Evolutionary conservation across 75 land plant genomes (phyloP), one percentile per base, ranked within the genome.

Genomic region (Isoetes taiwanensis): DNA sequence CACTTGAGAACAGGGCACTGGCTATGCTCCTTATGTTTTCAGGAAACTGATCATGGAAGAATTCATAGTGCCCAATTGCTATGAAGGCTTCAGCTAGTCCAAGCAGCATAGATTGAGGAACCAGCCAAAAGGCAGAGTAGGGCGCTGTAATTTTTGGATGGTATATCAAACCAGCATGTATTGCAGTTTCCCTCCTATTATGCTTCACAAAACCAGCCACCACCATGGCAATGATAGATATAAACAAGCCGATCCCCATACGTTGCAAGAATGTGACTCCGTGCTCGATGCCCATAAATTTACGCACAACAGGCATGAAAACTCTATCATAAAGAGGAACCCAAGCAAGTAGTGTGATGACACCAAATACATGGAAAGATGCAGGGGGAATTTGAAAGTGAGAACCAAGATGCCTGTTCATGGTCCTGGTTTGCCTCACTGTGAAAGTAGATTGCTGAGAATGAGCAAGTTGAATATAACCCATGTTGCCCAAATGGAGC

Each of bases 11-110:
- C 30, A 88, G 61, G 4, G 85, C 84, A 5, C 76, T 73, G 21
- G 82, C 95, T 17, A 80, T 40, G 64, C 95, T 88, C 46, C 80
- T 69, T 85, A 88, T 84, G 10, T 70, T 63, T 16, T 84, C 85
- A 3, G 95, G 90, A 0, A 77, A 76, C 56, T 88, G 80, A 40
- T 88, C 85, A 31, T 88, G 84, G 64, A 73, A 59, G 39, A 75
- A 81, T 40, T 66, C 68, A 27, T 42, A 38, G 5, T 61, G 23
- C 25, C 95, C 95, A 24, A 88, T 78, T 0, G 78, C 30, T 0
- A 78, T 52, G 23, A 81, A 84, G 8, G 66, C 85, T 26, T 88
- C 89, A 14, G 71, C 82, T 0, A 81, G 1, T 0, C 85, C 90
- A 0, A 74, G 27, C 17, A 88, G 43, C 27, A 65, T 3, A 54